These are phyloP conservation scores for Amoeboaphelidium protococcarum DNA, from an alignment of 371 early-diverging fungal genomes.

Conservation along the genomic window DNA sequence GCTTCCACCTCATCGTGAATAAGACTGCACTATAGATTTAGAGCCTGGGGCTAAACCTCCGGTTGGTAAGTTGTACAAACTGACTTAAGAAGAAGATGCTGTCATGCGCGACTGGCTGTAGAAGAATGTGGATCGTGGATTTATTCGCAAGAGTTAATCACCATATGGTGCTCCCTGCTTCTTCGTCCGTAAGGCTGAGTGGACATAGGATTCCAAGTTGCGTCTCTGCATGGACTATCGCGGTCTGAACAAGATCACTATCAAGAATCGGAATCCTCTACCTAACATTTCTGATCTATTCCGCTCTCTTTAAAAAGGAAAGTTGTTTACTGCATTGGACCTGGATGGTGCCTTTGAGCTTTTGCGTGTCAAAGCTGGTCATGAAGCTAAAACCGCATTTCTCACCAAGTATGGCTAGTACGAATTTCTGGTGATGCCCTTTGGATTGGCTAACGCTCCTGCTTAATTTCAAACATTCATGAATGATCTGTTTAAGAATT, in stretches of 20 bases:
- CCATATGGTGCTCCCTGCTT: too few relatives aligned
- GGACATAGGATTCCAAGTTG: too few relatives aligned
- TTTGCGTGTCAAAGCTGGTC: conserved; percentile 6
- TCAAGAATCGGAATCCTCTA: conserved; percentile 14
- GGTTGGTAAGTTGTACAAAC: too few relatives aligned
- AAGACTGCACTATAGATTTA: too few relatives aligned
- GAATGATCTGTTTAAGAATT: conserved; percentile 10
- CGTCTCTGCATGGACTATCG: conserved; percentile 21
- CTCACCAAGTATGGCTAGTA: conserved; percentile 11
- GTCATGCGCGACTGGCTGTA: too few relatives aligned
- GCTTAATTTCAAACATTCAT: conserved; percentile 17
- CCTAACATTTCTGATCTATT: conserved; percentile 19
- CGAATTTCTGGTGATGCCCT: conserved; percentile 21
- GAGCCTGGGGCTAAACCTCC: too few relatives aligned
- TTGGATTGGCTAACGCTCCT: conserved; percentile 18
- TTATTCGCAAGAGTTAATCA: too few relatives aligned
- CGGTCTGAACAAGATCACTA: conserved; percentile 17
- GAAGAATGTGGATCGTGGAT: too few relatives aligned
- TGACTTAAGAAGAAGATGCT: too few relatives aligned
- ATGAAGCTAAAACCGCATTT: conserved; percentile 9
- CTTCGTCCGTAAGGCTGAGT: too few relatives aligned
- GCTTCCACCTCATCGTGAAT: too few relatives aligned
- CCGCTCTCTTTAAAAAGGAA: conserved; percentile 9
- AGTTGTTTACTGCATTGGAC: conserved; percentile 20
- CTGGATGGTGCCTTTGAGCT: conserved; percentile 15